These are phyloP conservation scores for Hypoxylon sp. DNA, from an alignment of 2,329 filamentous ascomycete genomes.

Conservation along the genomic window DNA sequence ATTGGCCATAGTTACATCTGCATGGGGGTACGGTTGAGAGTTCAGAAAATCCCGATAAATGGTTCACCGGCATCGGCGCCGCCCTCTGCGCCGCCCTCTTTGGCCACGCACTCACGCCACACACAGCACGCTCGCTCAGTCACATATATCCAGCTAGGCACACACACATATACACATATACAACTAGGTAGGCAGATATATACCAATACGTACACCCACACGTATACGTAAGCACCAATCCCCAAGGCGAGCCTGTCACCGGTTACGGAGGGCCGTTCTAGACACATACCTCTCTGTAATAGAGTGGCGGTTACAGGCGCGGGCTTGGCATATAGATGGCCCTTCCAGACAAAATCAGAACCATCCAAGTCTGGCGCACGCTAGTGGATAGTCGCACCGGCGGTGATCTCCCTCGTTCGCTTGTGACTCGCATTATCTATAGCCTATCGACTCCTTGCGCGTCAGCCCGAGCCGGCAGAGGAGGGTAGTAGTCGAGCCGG, in stretches of 20 bases:
- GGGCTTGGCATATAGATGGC: not conserved
- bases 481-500: conserved; percentile 14
- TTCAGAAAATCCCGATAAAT: conserved; percentile 9
- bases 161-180: not conserved
- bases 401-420: conserved; percentile 18
- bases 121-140: no score
- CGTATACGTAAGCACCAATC: not conserved
- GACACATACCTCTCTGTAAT: not conserved
- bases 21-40: conserved; percentile 3
- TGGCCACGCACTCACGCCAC: no score
- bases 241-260: not conserved
- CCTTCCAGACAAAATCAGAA: conserved; percentile 1
- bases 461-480: conserved; percentile 8
- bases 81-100: conserved; percentile 8
- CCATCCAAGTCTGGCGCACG: not conserved
- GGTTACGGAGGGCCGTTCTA: not conserved
- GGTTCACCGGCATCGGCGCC: conserved; percentile 32
- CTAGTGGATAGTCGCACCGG: conserved; percentile 9
- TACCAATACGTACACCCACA: not conserved
- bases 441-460: conserved; percentile 22
- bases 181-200: not conserved
- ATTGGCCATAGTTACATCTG: conserved; percentile 26
- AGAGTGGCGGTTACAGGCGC: not conserved
- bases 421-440: conserved; percentile 24
- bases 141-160: no score